These are phyloP conservation scores for Leucocoprinus gongylophorus DNA, from an alignment of 1,284 basidiomycete species.

Conservation along the genomic window DNA sequence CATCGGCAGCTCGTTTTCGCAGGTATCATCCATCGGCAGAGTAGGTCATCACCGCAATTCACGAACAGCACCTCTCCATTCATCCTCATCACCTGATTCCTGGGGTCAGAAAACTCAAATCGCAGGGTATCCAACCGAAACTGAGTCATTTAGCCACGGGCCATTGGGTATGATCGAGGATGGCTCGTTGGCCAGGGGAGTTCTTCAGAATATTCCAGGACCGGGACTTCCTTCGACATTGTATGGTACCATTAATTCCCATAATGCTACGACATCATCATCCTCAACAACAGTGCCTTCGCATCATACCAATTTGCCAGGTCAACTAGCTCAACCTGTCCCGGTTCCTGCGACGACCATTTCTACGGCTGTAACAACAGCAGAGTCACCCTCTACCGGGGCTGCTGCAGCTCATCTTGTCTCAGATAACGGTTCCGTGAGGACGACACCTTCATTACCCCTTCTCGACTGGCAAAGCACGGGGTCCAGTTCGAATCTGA, in stretches of 20 bases:
- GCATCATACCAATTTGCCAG: conserved; percentile 1
- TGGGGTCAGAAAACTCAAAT: conserved; percentile 1
- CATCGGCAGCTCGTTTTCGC: neutral
- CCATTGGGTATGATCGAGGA: neutral
- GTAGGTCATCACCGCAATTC: neutral
- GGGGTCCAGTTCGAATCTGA: neutral
- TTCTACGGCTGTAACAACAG: neutral
- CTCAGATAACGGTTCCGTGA: conserved; percentile 3
- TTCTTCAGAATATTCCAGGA: neutral
- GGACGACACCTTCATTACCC: neutral
- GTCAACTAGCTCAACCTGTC: neutral
- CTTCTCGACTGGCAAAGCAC: conserved; percentile 6
- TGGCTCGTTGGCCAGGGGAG: neutral
- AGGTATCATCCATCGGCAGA: neutral
- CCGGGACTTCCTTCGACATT: neutral
- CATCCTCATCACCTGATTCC: neutral
- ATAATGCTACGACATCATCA: neutral
- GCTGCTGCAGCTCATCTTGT: neutral
- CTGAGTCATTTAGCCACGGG: neutral
- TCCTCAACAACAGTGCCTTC: neutral
- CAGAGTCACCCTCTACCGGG: neutral
- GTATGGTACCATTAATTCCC: neutral
- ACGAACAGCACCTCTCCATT: neutral
- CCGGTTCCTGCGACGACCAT: neutral
- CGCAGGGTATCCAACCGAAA: conserved; percentile 5